phyloP scores from a whole-genome alignment of 805 yeast species.

The Scheffersomyces amazonensis region DNA sequence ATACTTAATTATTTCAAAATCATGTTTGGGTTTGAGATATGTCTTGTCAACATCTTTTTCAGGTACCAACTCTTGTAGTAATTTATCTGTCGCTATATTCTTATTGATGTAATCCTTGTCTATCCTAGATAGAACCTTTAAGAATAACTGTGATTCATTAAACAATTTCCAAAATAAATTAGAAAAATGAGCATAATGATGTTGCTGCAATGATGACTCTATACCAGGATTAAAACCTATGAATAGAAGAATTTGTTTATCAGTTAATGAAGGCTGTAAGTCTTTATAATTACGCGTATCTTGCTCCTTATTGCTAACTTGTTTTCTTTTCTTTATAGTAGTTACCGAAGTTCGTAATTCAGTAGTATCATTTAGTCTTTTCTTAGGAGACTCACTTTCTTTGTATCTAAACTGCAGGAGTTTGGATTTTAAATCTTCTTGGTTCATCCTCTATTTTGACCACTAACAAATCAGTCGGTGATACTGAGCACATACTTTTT shows the following conservation, averaged over 20 bases:
- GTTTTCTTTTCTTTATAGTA: constrained; percentile 3
- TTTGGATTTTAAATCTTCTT: neutral
- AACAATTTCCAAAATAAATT: constrained; percentile 68
- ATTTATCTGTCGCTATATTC: constrained; percentile 7
- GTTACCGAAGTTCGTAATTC: too few relatives aligned
- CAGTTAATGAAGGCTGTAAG: constrained; percentile 29
- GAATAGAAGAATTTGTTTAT: constrained; percentile 43
- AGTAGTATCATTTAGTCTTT: too few relatives aligned
- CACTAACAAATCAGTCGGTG: too few relatives aligned
- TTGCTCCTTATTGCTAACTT: constrained; percentile 1
- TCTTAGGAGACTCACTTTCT: neutral
- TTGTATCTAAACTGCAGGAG: neutral
- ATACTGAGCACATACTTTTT: too few relatives aligned
- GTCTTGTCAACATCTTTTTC: constrained; percentile 7
- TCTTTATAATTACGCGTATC: constrained; percentile 6
- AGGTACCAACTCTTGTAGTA: constrained; percentile 11
- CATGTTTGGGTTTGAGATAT: constrained; percentile 26
- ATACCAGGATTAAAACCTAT: constrained; percentile 75
- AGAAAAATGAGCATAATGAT: constrained; percentile 69
- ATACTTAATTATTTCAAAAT: constrained; percentile 40
- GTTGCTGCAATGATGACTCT: constrained; percentile 57
- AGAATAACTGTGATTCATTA: constrained; percentile 48
- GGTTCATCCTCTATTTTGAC: neutral
- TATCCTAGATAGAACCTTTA: constrained; percentile 9
- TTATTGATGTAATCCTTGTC: constrained; percentile 1